Evolutionary conservation across 768 basidiomycete genomes (phyloP), one percentile per base, ranked within the genome.

Genomic region (Suillus paluster): DNA sequence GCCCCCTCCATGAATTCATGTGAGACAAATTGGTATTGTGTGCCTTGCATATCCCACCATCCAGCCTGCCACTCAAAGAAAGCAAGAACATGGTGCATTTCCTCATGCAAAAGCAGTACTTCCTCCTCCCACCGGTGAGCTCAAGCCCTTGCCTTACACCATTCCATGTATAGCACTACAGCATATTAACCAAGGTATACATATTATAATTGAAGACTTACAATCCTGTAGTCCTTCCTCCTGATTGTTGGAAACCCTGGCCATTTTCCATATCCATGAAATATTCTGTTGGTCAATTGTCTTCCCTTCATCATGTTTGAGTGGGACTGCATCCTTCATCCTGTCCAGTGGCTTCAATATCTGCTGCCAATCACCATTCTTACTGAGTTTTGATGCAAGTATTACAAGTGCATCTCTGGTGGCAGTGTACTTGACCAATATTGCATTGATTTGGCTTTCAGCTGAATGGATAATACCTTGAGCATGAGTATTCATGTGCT

Each of bases 61-160:
- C 15, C 8, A 25, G 55, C 55, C 25, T 57, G 55, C 55, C 55
- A 57, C 38, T 33, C 55, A 27, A 57, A 42, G 36, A 25, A 57
- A 10, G 30, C 3, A 25, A 57, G 55, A 36, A 57, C 55, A 12
- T 6, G 3, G 2, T 38, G 1, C 55, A 57, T 41, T 57, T 57
- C 55, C 42, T 57, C 38, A 25, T 0, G 38, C 5, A 57, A 3
- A 2, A 57, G 55, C 5, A 2, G 38, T 25, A 57, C 55, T n/a
- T 57, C 55, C 55, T 57, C 55, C 17, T 23, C 36, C 55, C 55
- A 57, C 30, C 21, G 14, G 2, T 39, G 36, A 34, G 55, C 55
- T 2, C 12, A 14, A 1, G 55, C 55, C 55, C 12, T 0, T 0
- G 21, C 36, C 55, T 39, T 57, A 3, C 55, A 57, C 55, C 55